phyloP scores from a whole-genome alignment of 2,329 filamentous ascomycete genomes.

The Xylaria sp. region DNA sequence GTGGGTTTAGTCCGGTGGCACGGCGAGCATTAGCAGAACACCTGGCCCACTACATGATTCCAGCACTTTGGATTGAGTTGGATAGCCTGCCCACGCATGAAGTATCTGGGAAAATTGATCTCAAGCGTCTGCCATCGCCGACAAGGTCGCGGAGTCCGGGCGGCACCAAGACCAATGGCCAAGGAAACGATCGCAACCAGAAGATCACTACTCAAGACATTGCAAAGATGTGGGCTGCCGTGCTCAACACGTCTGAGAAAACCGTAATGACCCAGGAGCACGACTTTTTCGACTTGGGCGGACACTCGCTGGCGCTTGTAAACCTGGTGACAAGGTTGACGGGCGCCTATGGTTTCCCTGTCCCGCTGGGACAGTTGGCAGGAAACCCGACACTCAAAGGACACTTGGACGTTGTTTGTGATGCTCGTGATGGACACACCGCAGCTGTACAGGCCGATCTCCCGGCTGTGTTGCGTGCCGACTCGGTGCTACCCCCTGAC shows the following conservation, averaged over 20 bases:
- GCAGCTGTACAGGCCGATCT: slow-evolving; percentile 76
- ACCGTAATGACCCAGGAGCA: slow-evolving; percentile 67
- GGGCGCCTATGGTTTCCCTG: slow-evolving; percentile 70
- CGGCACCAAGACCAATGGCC: slow-evolving; percentile 41
- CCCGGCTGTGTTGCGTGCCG: slow-evolving; percentile 67
- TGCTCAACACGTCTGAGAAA: slow-evolving; percentile 65
- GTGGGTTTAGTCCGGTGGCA: slow-evolving; percentile 71
- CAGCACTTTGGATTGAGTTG: slow-evolving; percentile 74
- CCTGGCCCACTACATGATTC: slow-evolving; percentile 83
- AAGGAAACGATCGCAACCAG: slow-evolving; percentile 58
- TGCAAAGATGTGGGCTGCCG: slow-evolving; percentile 71
- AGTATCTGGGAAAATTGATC: slow-evolving; percentile 78
- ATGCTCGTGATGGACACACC: slow-evolving; percentile 71
- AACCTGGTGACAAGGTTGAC: slow-evolving; percentile 73
- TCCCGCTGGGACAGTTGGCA: slow-evolving; percentile 71
- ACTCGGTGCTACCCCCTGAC: slow-evolving; percentile 70
- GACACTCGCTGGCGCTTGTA: slow-evolving; percentile 77
- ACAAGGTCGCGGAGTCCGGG: slow-evolving; percentile 52
- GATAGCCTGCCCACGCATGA: slow-evolving; percentile 72
- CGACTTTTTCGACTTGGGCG: slow-evolving; percentile 81
- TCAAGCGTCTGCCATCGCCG: slow-evolving; percentile 71
- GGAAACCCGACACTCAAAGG: slow-evolving; percentile 72
- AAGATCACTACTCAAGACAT: slow-evolving; percentile 69
- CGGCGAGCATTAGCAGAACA: slow-evolving; percentile 66
- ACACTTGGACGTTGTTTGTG: slow-evolving; percentile 71